These are phyloP conservation scores for Leishmania guyanensis DNA, from an alignment of 208 protist species.

Conservation along the genomic window DNA sequence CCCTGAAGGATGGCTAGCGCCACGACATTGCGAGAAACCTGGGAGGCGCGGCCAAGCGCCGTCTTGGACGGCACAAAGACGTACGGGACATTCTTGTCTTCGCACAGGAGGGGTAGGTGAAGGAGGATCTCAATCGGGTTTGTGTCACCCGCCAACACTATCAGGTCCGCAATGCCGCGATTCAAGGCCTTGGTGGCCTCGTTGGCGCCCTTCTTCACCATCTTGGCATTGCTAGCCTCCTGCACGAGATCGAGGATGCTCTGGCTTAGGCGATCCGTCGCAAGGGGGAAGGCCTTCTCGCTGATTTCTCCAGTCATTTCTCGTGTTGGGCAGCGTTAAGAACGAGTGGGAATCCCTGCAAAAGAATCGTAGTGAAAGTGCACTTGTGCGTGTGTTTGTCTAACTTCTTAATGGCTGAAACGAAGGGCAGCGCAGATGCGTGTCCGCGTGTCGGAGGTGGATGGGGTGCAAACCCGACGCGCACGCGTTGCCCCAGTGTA, in stretches of 20 bases:
- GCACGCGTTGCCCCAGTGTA: background rate
- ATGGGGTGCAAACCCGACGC: background rate
- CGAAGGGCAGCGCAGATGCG: background rate
- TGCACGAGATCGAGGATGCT: constrained; percentile 98
- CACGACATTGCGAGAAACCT: constrained; percentile 98
- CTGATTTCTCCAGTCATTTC: constrained; percentile 92
- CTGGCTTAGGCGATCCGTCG: constrained; percentile 94
- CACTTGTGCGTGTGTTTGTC: background rate
- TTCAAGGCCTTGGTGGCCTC: constrained; percentile 99
- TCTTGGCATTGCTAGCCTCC: constrained; percentile 98
- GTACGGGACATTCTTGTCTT: constrained; percentile 99
- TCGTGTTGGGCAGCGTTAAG: constrained; percentile 21
- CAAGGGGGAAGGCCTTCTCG: constrained; percentile 99
- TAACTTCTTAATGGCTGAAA: background rate
- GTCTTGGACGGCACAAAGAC: constrained; percentile 99
- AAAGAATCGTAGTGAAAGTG: background rate
- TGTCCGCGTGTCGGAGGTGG: background rate
- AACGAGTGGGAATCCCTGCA: background rate
- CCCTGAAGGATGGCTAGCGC: constrained; percentile 95
- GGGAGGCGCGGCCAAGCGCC: constrained; percentile 98
- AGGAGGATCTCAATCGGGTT: constrained; percentile 99
- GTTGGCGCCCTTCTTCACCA: constrained; percentile 99
- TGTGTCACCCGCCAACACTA: constrained; percentile 99
- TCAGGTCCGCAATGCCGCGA: constrained; percentile 98
- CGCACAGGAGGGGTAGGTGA: constrained; percentile 99